Conservation (phyloP, 2,329 filamentous ascomycete genomes). For the Colletotrichum sp. region DNA sequence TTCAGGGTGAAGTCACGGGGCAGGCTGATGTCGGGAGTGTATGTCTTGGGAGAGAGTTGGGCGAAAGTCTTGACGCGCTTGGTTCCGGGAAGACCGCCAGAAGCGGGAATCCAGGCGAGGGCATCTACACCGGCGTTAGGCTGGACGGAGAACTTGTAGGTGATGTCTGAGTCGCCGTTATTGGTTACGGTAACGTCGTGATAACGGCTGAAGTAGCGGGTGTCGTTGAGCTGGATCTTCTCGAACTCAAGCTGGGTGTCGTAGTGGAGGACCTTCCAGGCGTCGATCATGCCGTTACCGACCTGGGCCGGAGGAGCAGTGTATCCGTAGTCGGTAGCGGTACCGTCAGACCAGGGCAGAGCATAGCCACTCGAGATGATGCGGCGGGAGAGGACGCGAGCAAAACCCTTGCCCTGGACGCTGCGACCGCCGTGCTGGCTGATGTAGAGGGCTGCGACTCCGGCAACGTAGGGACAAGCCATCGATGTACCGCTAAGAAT, state of each 20-base stretch:
- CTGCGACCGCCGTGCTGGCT: slow-evolving; percentile 34
- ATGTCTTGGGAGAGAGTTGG: slow-evolving; percentile 25
- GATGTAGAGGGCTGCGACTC: slow-evolving; percentile 38
- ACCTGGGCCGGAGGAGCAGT: slow-evolving; percentile 40
- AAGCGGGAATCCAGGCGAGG: slow-evolving; percentile 22
- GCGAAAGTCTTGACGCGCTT: slow-evolving; percentile 25
- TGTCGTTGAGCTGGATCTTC: slow-evolving; percentile 51
- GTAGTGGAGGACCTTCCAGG: slow-evolving; percentile 44
- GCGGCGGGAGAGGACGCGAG: slow-evolving; percentile 30
- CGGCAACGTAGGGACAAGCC: slow-evolving; percentile 48
- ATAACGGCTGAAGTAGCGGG: slow-evolving; percentile 38
- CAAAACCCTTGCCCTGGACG: slow-evolving; percentile 34
- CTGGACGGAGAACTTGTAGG: slow-evolving; percentile 35
- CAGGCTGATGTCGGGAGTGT: slow-evolving; percentile 19
- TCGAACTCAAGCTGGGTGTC: slow-evolving; percentile 42
- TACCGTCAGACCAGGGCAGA: slow-evolving; percentile 35
- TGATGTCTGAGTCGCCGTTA: slow-evolving; percentile 34
- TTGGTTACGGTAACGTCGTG: slow-evolving; percentile 39
- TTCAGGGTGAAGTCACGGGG: slow-evolving; percentile 28
- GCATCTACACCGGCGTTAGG: slow-evolving; percentile 42
- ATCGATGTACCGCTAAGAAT: slow-evolving; percentile 53
- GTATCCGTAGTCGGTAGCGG: slow-evolving; percentile 25
- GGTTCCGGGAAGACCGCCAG: background rate
- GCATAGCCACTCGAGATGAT: slow-evolving; percentile 38
- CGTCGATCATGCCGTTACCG: slow-evolving; percentile 48